A percentile compares a stretch with the other conserved stretches of the same genome.
Evolutionary conservation across 768 basidiomycete genomes (phyloP).

Genomic region (Amylocystis lapponica): DNA sequence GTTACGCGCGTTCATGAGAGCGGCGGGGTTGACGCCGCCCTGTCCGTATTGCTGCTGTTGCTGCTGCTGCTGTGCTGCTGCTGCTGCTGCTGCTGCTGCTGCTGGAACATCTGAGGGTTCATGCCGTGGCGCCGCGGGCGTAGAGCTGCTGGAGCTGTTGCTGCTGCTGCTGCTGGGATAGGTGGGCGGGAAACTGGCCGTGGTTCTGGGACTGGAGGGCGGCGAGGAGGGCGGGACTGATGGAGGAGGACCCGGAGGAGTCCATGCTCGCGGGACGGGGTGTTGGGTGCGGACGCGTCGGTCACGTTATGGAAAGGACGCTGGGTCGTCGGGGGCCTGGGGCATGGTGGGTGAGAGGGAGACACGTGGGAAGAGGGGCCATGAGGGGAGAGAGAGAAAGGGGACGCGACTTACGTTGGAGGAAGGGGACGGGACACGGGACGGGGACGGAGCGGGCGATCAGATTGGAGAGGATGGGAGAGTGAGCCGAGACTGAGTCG

Average conservation of each 20-base stretch:
- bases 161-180: no score
- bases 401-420: no score
- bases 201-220: conserved; percentile 2
- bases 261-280: conserved; percentile 4
- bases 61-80: no score
- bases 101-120: conserved; percentile 7
- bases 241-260: conserved; percentile 12
- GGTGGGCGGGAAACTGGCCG: conserved; percentile 2
- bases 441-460: no score
- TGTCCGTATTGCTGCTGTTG: conserved; percentile 13
- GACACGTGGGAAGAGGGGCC: no score
- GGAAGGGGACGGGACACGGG: no score
- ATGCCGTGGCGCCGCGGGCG: conserved; percentile 12
- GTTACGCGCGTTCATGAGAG: conserved; percentile 13
- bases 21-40: conserved; percentile 17
- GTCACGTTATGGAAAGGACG: no score
- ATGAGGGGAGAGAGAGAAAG: no score
- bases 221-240: conserved; percentile 17
- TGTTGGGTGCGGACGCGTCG: background rate
- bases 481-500: no score
- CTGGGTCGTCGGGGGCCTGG: no score
- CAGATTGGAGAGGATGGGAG: no score
- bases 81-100: conserved; percentile 9
- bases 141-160: conserved; percentile 19
- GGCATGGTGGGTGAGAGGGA: no score